These are phyloP conservation scores for Luvunga scandens DNA, from an alignment of 345 rosid genomes.

Conservation along the genomic window DNA sequence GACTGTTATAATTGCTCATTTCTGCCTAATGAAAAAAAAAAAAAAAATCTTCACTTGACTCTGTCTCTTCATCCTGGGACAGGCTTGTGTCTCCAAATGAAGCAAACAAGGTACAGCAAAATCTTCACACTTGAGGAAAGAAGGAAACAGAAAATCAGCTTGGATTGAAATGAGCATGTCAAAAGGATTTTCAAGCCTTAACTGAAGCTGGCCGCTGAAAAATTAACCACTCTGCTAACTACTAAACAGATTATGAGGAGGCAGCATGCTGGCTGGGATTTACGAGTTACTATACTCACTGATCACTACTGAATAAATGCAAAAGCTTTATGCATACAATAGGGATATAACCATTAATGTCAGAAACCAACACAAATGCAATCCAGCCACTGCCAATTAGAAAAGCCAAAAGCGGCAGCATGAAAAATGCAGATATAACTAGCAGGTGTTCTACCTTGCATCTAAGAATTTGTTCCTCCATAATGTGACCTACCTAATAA, in stretches of 20 bases:
- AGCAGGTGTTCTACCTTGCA: not conserved
- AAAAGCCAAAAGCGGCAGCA: not conserved
- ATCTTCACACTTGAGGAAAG: not conserved
- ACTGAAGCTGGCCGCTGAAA: not conserved
- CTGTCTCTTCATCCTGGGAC: not conserved
- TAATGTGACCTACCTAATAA: constrained; percentile 17
- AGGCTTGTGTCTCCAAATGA: not conserved
- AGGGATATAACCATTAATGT: not conserved
- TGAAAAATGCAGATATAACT: not conserved
- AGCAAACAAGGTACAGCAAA: not conserved
- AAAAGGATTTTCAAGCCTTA: too few species aligned
- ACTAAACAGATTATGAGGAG: not conserved
- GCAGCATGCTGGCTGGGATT: not conserved
- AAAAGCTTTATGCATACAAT: not conserved
- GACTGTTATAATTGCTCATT: not conserved
- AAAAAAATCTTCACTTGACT: not conserved
- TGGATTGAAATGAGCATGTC: not conserved
- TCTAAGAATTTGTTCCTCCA: not conserved
- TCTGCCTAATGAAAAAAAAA: not conserved
- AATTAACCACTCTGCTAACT: not conserved
- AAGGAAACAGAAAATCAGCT: not conserved
- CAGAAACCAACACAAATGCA: not conserved
- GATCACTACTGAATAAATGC: not conserved
- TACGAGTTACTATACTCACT: not conserved
- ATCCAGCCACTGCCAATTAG: not conserved